Percentiles rank a stretch among this genome's conserved stretches.
These are phyloP conservation scores for Vigna unguiculata DNA, from an alignment of 306 rosid genomes.

Conservation along the genomic window DNA sequence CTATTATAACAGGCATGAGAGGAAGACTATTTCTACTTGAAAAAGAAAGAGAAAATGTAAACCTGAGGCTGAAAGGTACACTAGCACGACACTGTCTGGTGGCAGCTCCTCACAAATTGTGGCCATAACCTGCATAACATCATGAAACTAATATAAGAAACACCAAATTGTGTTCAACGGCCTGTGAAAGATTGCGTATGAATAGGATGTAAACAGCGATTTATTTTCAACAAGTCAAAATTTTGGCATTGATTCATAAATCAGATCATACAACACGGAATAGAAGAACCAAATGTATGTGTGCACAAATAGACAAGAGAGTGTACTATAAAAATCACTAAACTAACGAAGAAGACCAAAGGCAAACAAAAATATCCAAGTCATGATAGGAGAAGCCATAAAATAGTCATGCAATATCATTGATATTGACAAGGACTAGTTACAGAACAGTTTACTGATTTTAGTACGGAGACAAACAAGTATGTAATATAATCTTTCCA, in stretches of 20 bases:
- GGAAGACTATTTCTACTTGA: slow-evolving; percentile 25
- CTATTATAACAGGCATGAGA: slow-evolving; percentile 38
- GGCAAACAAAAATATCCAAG: slow-evolving; percentile 23
- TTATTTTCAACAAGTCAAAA: slow-evolving; percentile 18
- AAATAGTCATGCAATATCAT: slow-evolving; percentile 9
- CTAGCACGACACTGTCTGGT: slow-evolving; percentile 79
- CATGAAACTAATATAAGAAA: slow-evolving; percentile 45
- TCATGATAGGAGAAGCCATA: slow-evolving; percentile 35
- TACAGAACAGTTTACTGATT: slow-evolving; percentile 11
- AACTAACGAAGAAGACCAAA: slow-evolving; percentile 20
- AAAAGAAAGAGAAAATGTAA: slow-evolving; percentile 42
- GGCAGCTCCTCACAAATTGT: slow-evolving; percentile 96
- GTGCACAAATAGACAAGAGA: slow-evolving; percentile 12
- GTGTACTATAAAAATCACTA: slow-evolving; percentile 22
- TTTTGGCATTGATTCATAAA: slow-evolving; percentile 22
- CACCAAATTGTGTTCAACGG: slow-evolving; percentile 15
- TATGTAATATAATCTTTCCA: slow-evolving; percentile 34
- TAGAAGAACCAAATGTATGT: slow-evolving; percentile 13
- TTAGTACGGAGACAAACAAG: slow-evolving; percentile 17
- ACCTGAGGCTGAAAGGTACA: slow-evolving; percentile 97
- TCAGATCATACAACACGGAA: slow-evolving; percentile 5
- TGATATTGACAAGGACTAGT: slow-evolving; percentile 24
- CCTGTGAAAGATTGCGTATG: slow-evolving; percentile 17
- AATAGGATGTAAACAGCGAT: slow-evolving; percentile 20
- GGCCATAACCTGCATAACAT: slow-evolving; percentile 82